phyloP scores from a whole-genome alignment of 2,329 filamentous ascomycete species.

The Cryphonectria nitschkei region DNA sequence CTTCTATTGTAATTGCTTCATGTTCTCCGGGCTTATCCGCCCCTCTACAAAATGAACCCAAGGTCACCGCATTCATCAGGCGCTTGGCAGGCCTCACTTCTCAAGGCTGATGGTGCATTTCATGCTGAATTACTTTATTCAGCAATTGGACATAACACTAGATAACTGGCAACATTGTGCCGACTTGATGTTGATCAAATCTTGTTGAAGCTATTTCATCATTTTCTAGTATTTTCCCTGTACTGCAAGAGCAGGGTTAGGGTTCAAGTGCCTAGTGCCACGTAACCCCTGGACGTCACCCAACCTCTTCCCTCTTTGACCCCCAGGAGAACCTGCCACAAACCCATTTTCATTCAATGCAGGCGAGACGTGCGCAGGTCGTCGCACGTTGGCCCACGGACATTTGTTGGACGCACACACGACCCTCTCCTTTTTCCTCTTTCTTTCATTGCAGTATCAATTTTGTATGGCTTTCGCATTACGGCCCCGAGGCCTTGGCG shows the following conservation, averaged over 20 bases:
- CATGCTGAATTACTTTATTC: too few relatives aligned
- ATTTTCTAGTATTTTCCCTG: too few relatives aligned
- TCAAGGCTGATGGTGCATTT: too few relatives aligned
- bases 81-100: too few relatives aligned
- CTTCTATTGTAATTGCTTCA: not conserved
- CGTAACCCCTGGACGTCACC: not conserved
- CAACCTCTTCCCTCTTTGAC: not conserved
- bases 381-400: not conserved
- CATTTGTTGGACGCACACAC: not conserved
- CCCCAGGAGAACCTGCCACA: not conserved
- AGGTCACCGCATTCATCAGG: too few relatives aligned
- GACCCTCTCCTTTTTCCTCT: not conserved
- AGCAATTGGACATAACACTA: too few relatives aligned
- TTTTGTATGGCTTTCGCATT: constrained; percentile 2
- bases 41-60: too few relatives aligned
- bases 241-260: not conserved
- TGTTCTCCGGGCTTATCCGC: not conserved
- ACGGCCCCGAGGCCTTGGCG: not conserved
- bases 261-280: not conserved
- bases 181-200: too few relatives aligned
- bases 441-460: not conserved
- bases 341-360: not conserved
- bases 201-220: too few relatives aligned
- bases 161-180: too few relatives aligned
- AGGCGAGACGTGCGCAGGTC: not conserved